phyloP scores from a whole-genome alignment of 176 grass and related monocot genomes.

The Areca catechu region DNA sequence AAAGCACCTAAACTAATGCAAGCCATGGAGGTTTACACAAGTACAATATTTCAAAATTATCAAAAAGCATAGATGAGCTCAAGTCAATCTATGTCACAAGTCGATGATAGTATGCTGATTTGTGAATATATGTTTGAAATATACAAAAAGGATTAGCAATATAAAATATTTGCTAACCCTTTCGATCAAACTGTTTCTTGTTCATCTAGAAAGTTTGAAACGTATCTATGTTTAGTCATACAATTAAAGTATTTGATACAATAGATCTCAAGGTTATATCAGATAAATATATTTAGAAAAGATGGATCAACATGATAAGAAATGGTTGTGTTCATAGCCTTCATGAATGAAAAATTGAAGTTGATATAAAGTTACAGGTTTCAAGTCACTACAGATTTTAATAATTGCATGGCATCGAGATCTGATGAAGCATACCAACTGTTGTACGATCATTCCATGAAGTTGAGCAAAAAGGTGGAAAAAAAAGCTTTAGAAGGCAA shows the following conservation, averaged over 20 bases:
- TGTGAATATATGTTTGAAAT: constrained; percentile 48
- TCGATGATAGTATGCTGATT: constrained; percentile 26
- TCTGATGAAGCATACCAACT: constrained; percentile 45
- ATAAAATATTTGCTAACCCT: constrained; percentile 47
- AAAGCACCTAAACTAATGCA: constrained; percentile 55
- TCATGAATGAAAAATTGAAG: constrained; percentile 24
- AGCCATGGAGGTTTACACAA: constrained; percentile 44
- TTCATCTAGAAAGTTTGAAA: constrained; percentile 58
- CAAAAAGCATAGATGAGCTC: constrained; percentile 66
- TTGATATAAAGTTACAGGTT: constrained; percentile 39
- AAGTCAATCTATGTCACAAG: constrained; percentile 46
- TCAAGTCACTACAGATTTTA: constrained; percentile 37
- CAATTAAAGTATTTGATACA: constrained; percentile 53
- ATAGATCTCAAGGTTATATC: constrained; percentile 68
- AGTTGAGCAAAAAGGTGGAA: constrained; percentile 42
- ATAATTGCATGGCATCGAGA: too few relatives aligned
- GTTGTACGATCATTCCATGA: constrained; percentile 37
- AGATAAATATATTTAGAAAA: constrained; percentile 40
- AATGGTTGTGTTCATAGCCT: constrained; percentile 18
- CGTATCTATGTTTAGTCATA: constrained; percentile 53
- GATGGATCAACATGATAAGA: constrained; percentile 48
- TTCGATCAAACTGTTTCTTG: constrained; percentile 39
- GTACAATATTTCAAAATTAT: constrained; percentile 55
- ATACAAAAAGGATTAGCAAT: constrained; percentile 36
- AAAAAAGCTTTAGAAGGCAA: constrained; percentile 44